phyloP scores from a whole-genome alignment of 768 basidiomycete genomes.

The Daedaleopsis nitida region DNA sequence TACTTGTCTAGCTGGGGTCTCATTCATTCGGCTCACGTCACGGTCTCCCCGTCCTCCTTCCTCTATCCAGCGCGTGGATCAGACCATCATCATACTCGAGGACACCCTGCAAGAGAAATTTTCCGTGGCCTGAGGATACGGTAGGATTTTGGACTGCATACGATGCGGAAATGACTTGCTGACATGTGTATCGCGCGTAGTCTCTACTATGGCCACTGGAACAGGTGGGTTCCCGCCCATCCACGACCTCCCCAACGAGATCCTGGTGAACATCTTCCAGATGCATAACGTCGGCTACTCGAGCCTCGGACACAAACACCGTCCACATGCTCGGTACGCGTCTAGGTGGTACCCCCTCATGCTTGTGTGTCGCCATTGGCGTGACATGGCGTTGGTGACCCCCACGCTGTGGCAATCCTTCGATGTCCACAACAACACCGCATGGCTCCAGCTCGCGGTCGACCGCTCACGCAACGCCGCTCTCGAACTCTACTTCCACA shows the following conservation, averaged over 20 bases:
- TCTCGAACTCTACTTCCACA: conserved; percentile 1
- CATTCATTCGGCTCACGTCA: too few relatives aligned
- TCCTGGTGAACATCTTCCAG: background rate
- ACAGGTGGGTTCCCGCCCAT: background rate
- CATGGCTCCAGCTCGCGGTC: conserved; percentile 1
- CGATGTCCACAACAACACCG: background rate
- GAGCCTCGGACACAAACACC: background rate
- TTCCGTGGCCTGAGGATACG: too few relatives aligned
- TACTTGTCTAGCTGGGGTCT: too few relatives aligned
- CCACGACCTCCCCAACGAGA: conserved; percentile 2
- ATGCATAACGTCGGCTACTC: background rate
- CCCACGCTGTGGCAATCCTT: conserved; percentile 9
- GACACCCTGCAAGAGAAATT: too few relatives aligned
- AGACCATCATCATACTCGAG: too few relatives aligned
- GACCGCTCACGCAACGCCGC: background rate
- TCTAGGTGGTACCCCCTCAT: background rate
- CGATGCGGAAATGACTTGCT: too few relatives aligned
- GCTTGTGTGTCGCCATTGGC: conserved; percentile 17
- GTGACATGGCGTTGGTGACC: background rate
- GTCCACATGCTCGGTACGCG: background rate
- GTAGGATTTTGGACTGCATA: too few relatives aligned
- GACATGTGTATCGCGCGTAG: too few relatives aligned
- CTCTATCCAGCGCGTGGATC: too few relatives aligned
- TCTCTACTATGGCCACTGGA: too few relatives aligned
- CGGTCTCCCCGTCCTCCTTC: too few relatives aligned